These are phyloP conservation scores for Rhazya stricta DNA, from an alignment of 257 asterid species.

Conservation along the genomic window DNA sequence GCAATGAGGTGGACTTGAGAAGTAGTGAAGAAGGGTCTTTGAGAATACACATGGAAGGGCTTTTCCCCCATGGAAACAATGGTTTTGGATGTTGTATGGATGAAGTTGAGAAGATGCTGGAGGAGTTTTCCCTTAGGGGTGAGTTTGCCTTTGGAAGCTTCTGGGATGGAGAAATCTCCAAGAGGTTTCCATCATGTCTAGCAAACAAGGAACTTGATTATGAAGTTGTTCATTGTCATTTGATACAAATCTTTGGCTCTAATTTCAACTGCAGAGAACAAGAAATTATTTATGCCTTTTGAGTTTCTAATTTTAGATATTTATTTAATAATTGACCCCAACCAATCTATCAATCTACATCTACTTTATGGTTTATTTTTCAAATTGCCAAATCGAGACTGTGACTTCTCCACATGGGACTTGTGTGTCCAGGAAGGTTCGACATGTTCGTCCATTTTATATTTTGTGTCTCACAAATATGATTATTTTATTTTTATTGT, in stretches of 20 bases:
- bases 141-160: slow-evolving; percentile 84
- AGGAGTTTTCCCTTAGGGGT: slow-evolving; percentile 56
- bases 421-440: neutral
- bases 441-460: neutral
- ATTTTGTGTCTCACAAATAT: neutral
- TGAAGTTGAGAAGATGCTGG: slow-evolving; percentile 67
- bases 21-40: slow-evolving; percentile 26
- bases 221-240: slow-evolving; percentile 37
- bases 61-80: slow-evolving; percentile 22
- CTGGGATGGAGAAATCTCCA: slow-evolving; percentile 45
- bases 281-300: neutral
- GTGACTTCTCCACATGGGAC: slow-evolving; percentile 2
- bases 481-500: too few relatives aligned
- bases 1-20: slow-evolving; percentile 37
- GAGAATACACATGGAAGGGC: slow-evolving; percentile 18
- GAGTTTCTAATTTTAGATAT: slow-evolving; percentile 3
- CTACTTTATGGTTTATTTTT: neutral
- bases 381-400: neutral
- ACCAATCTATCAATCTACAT: neutral
- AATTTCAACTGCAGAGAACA: slow-evolving; percentile 21
- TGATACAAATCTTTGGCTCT: slow-evolving; percentile 48
- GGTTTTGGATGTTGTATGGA: slow-evolving; percentile 44
- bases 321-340: neutral
- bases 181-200: slow-evolving; percentile 36
- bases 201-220: slow-evolving; percentile 46